Conservation (phyloP, 2,329 filamentous ascomycete genomes). For the Pseudogymnoascus pannorum region DNA sequence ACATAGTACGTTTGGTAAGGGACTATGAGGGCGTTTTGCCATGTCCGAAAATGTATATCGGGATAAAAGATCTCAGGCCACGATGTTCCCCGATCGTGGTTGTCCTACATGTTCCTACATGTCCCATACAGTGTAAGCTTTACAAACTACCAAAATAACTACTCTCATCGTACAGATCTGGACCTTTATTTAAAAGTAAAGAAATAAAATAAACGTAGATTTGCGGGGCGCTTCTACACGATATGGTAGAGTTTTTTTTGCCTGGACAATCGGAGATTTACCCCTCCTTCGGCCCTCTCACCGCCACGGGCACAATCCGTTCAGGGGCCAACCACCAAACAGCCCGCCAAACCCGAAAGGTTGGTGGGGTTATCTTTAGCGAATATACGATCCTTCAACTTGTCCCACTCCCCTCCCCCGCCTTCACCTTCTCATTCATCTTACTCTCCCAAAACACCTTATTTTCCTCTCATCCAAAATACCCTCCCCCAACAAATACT, state of each 20-base stretch:
- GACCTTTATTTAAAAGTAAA: not conserved
- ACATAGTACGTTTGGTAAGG: not conserved
- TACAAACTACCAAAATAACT: not conserved
- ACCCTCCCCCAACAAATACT: not conserved
- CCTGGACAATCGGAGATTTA: not conserved
- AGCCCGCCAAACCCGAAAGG: conserved; percentile 4
- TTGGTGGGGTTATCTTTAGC: conserved; percentile 9
- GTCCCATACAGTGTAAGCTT: not conserved
- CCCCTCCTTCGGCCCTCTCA: not conserved
- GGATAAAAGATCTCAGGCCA: not conserved
- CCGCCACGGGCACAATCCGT: not conserved
- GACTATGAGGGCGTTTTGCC: not conserved
- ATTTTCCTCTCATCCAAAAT: conserved; percentile 5
- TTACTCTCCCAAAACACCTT: conserved; percentile 8
- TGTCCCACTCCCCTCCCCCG: conserved; percentile 7
- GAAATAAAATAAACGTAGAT: not conserved
- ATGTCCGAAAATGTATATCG: not conserved
- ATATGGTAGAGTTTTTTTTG: not conserved
- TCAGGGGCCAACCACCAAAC: conserved; percentile 5
- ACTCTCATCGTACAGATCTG: not conserved
- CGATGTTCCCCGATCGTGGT: not conserved
- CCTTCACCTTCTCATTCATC: conserved; percentile 2
- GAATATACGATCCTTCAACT: conserved; percentile 5
- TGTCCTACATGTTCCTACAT: not conserved
- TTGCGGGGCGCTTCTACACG: not conserved